Base-by-base conservation (phyloP, 495 filamentous ascomycete genomes). In the Hypoxylon lienhwacheense region DNA sequence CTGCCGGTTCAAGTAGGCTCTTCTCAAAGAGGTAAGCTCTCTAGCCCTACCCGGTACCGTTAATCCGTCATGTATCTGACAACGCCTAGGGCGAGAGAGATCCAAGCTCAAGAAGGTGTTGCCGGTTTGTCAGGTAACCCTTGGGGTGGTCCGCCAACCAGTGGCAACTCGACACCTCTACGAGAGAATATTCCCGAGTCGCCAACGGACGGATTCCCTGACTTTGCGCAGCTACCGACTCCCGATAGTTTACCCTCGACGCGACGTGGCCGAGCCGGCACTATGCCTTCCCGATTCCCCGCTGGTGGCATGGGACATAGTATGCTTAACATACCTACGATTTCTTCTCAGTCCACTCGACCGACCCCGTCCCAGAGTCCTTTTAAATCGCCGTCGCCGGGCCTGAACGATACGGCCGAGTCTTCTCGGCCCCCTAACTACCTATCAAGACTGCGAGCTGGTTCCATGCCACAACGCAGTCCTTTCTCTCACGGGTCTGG, bases 111-210 rank as follows among this genome's bases (percentile, higher is more conserved):
- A 73, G 95, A 97, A 78, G 91, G 91, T 29, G 75, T 82, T 25
- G 61, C 76, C 37, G 77, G 77, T 32, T 70, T 95, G 53, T 84
- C 85, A 57, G 79, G 89, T 41, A 90, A 88, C 67, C 83, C 91
- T 20, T 97, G 95, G 93, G 92, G 90, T 21, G 74, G 74, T 1
- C 91, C 93, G 29, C 93, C 93, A 44, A 92, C 95, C 24, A 95
- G 91, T 67, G 91, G 90, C 47, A 87, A 95, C 74, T 96, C 93
- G 35, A 97, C 93, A 15, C 95, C 93, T 53, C 80, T 98, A 48
- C 88, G 93, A 53, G 93, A 97, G 73, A 96, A 93, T 47, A 96
- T 97, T 43, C 95, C 93, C 57, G 93, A 98, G 74, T 95, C 91
- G n/a, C 90, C 87, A 45, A 90, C 89, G 63, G 93, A 97, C 72